Conservation (phyloP, 257 asterid genomes). For the Agastache rugosa region DNA sequence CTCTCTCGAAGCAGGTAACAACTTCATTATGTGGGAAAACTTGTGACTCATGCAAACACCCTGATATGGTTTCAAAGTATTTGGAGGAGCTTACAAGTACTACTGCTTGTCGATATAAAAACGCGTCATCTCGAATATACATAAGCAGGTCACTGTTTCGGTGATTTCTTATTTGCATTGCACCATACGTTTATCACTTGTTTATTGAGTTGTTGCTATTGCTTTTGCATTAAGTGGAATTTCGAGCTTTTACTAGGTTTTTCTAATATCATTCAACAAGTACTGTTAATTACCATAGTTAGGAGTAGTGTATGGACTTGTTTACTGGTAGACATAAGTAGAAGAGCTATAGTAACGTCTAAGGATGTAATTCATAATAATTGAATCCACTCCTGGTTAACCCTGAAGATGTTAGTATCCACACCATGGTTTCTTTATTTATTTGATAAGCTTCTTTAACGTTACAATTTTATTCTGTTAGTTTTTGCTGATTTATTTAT, state of each 20-base stretch:
- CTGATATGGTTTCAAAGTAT: conserved; percentile 68
- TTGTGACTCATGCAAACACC: conserved; percentile 88
- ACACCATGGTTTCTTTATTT: conserved; percentile 18
- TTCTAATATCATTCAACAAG: conserved; percentile 11
- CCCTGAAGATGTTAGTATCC: neutral
- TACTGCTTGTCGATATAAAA: conserved; percentile 55
- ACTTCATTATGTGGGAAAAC: conserved; percentile 72
- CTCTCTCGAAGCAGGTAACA: conserved; percentile 64
- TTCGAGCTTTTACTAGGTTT: conserved; percentile 7
- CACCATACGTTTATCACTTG: neutral
- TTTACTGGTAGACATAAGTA: neutral
- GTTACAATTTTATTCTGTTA: conserved; percentile 17
- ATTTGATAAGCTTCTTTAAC: neutral
- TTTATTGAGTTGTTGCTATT: conserved; percentile 13
- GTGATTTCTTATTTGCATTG: conserved; percentile 27
- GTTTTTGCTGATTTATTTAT: conserved; percentile 27
- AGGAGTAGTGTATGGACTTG: neutral
- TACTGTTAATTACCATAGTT: conserved; percentile 6
- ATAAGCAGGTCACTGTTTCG: conserved; percentile 69
- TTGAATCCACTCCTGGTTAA: neutral
- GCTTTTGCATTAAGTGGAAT: conserved; percentile 5
- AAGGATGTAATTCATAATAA: too few relatives aligned
- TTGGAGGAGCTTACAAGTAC: conserved; percentile 72
- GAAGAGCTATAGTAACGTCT: conserved; percentile 12
- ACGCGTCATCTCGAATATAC: conserved; percentile 67